These are phyloP conservation scores for Erythrophleum ivorense DNA, from an alignment of 331 rosid species.

Conservation along the genomic window DNA sequence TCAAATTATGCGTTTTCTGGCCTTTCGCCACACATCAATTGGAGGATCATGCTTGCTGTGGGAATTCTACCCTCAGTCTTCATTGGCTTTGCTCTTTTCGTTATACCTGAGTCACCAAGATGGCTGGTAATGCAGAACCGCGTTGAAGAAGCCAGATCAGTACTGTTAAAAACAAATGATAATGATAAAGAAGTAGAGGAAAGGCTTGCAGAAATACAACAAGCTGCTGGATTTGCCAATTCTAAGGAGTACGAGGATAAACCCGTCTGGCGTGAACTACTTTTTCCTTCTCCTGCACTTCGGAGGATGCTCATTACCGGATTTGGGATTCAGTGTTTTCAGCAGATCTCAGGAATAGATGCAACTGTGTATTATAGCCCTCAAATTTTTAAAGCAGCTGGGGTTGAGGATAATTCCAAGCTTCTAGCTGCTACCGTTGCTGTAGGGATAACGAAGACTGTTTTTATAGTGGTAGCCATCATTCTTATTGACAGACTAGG, in stretches of 20 bases:
- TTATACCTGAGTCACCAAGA: conserved; percentile 85
- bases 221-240: conserved; percentile 63
- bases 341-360: conserved; percentile 81
- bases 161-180: conserved; percentile 67
- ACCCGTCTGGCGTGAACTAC: conserved; percentile 64
- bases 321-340: conserved; percentile 77
- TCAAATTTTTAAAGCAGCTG: conserved; percentile 66
- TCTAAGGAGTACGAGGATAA: conserved; percentile 54
- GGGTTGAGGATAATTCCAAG: conserved; percentile 56
- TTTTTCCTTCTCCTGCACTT: conserved; percentile 63
- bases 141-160: conserved; percentile 73
- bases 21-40: conserved; percentile 63
- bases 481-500: conserved; percentile 69
- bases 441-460: conserved; percentile 74
- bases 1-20: conserved; percentile 78
- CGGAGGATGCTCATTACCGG: conserved; percentile 72
- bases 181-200: conserved; percentile 72
- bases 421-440: conserved; percentile 83
- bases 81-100: conserved; percentile 72
- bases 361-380: conserved; percentile 85
- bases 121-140: conserved; percentile 72
- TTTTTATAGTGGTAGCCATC: conserved; percentile 64
- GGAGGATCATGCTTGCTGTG: conserved; percentile 87
- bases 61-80: conserved; percentile 77
- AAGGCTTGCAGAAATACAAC: conserved; percentile 65